Percentiles rank a stretch among this genome's conserved stretches.
Conservation (phyloP, 768 basidiomycete species). For the Mycena pura region DNA sequence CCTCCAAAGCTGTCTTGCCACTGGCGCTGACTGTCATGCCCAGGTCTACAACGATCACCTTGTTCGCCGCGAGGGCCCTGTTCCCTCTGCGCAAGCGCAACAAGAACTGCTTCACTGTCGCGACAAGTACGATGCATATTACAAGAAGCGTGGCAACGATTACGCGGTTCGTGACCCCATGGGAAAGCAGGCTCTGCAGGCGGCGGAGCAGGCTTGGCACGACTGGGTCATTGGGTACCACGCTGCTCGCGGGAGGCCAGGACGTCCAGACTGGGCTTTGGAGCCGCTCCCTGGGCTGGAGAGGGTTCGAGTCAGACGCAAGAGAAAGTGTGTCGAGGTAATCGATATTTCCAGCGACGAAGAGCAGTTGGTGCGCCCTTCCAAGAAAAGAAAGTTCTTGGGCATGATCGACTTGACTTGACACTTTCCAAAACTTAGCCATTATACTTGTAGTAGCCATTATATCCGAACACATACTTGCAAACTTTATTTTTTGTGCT, state of each 20-base stretch:
- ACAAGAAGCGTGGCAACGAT: not conserved
- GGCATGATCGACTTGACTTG: no score
- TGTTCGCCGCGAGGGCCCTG: not conserved
- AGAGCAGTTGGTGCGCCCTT: no score
- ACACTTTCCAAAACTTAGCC: no score
- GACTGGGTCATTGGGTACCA: not conserved
- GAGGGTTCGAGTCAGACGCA: no score
- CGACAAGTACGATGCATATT: not conserved
- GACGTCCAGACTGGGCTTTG: conserved; percentile 7
- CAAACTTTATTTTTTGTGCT: no score
- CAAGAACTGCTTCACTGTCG: not conserved
- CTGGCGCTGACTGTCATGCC: not conserved
- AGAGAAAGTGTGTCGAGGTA: no score
- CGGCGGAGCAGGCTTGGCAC: conserved; percentile 10
- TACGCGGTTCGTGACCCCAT: not conserved
- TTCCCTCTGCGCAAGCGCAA: not conserved
- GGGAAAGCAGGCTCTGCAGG: not conserved
- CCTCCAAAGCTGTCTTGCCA: not conserved
- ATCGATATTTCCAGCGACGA: no score
- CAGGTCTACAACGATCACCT: not conserved
- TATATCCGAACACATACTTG: no score
- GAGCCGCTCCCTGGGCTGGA: conserved; percentile 7
- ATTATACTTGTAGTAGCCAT: no score
- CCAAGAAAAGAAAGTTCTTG: not conserved
- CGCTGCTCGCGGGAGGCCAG: not conserved